Evolutionary conservation across 108 stramenopile species (phyloP).

Genomic region (Epithemia pelagica): DNA sequence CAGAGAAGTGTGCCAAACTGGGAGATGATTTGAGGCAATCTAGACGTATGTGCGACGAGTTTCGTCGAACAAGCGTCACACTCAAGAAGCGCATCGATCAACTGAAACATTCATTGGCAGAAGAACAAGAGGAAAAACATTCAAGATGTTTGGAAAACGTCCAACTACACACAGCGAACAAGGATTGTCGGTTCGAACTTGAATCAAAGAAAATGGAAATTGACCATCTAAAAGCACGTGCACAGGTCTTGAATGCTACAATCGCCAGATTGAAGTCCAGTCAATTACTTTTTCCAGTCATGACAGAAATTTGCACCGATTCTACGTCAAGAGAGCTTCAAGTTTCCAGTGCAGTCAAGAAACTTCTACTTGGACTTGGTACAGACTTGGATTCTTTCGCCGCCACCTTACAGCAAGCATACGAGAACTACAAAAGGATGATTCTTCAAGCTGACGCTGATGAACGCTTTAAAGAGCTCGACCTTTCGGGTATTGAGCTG

Average conservation of each 20-base stretch:
- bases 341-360: no score
- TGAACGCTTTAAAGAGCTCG: neutral
- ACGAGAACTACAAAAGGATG: no score
- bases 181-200: constrained; percentile 4
- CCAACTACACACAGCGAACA: neutral
- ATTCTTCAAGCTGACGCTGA: no score
- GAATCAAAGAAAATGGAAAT: constrained; percentile 10
- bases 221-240: constrained; percentile 5
- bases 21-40: constrained; percentile 10
- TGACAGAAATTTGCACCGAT: no score
- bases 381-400: no score
- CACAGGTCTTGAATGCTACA: constrained; percentile 12
- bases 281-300: neutral
- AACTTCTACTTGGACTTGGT: no score
- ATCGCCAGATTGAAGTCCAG: constrained; percentile 15
- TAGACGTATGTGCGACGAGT: neutral
- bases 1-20: neutral
- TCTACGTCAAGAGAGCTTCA: no score
- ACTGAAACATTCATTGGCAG: neutral
- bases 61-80: neutral
- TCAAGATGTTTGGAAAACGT: neutral
- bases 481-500: neutral
- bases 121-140: neutral
- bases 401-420: no score
- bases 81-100: constrained; percentile 1